phyloP scores from a whole-genome alignment of 345 rosid species.

The Salix koriyanagi region DNA sequence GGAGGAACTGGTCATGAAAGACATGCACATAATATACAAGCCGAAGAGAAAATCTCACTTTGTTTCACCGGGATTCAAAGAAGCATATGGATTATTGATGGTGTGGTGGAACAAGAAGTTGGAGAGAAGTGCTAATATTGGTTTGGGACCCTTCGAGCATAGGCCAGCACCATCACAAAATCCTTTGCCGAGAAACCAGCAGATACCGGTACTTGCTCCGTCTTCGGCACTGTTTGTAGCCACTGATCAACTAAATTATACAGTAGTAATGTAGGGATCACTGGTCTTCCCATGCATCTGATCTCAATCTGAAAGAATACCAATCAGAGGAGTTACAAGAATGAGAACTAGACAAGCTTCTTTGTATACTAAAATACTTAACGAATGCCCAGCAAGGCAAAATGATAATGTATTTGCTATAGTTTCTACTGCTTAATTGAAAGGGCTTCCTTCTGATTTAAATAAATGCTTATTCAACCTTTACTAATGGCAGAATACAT shows the following conservation, averaged over 20 bases:
- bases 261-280: constrained; percentile 20
- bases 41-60: not conserved
- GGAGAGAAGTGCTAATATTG: constrained; percentile 6
- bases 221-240: constrained; percentile 15
- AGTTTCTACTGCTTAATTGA: not conserved
- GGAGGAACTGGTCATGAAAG: not conserved
- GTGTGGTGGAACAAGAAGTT: not conserved
- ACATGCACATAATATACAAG: constrained; percentile 9
- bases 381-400: not conserved
- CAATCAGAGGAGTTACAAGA: not conserved
- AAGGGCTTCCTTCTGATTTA: not conserved
- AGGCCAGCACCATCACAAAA: constrained; percentile 28
- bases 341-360: not conserved
- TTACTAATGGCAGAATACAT: not conserved
- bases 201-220: constrained; percentile 14
- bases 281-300: constrained; percentile 27
- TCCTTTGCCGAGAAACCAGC: constrained; percentile 30
- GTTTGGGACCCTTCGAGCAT: constrained; percentile 23
- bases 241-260: constrained; percentile 24
- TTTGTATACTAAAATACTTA: not conserved
- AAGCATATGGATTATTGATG: constrained; percentile 1
- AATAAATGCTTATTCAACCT: not conserved
- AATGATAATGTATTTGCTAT: not conserved
- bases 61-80: not conserved
- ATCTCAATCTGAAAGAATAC: constrained; percentile 26